Conservation (phyloP, 768 basidiomycete genomes). For the Crassisporium funariophilum region DNA sequence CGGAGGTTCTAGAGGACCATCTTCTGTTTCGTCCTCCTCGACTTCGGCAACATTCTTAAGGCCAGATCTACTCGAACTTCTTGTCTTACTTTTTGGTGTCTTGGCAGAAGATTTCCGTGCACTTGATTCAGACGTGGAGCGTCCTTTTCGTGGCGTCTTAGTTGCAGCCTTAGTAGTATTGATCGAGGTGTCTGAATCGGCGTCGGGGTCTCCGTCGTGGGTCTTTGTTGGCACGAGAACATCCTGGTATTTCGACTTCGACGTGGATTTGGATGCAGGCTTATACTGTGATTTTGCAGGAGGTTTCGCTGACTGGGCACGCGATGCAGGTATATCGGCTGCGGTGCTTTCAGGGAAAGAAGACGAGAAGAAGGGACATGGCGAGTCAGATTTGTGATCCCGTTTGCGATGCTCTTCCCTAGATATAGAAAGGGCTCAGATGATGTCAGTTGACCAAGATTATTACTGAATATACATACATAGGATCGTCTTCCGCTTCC, state of each 20-base stretch:
- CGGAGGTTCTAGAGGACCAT: conserved; percentile 10
- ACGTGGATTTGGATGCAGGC: conserved; percentile 28
- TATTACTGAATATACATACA: conserved; percentile 50
- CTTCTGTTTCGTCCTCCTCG: conserved; percentile 21
- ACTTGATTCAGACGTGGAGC: conserved; percentile 20
- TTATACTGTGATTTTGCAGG: conserved; percentile 34
- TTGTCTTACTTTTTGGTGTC: conserved; percentile 19
- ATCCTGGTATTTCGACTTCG: conserved; percentile 36
- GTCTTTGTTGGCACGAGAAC: conserved; percentile 41
- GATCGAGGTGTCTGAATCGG: conserved; percentile 20
- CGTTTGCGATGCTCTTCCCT: conserved; percentile 81
- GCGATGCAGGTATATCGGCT: conserved; percentile 26
- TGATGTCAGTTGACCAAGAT: neutral
- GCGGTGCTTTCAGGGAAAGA: conserved; percentile 14
- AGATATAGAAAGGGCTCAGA: conserved; percentile 8
- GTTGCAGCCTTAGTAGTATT: conserved; percentile 13
- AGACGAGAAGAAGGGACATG: conserved; percentile 45
- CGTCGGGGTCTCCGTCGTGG: conserved; percentile 39
- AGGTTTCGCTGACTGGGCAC: conserved; percentile 28
- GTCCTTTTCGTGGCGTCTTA: conserved; percentile 25
- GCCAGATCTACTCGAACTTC: conserved; percentile 24
- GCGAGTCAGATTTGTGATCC: conserved; percentile 44
- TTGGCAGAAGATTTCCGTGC: conserved; percentile 22
- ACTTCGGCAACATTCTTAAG: conserved; percentile 28
- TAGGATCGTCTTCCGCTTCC: conserved; percentile 85